Base-by-base conservation (phyloP, 768 basidiomycete species). In the Lentinula sp. region DNA sequence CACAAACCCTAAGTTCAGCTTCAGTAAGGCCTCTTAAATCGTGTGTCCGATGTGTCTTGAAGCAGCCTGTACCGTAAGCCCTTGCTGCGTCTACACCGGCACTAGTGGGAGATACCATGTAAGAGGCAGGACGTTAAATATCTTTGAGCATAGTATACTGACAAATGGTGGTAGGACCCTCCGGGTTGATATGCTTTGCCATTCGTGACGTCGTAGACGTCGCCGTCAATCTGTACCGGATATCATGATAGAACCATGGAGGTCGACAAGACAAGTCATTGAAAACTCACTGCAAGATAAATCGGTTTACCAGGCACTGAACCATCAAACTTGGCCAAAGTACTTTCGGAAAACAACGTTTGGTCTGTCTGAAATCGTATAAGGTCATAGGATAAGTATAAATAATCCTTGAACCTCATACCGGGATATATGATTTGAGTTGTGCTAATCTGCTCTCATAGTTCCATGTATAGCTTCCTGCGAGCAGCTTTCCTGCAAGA, bases 31-130 rank as follows among this genome's bases (percentile, higher is more conserved):
- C 96, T 62, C 95, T 86, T 62, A 89, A 77, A 75, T 98, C 95
- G 75, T 97, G 90, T 36, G 95, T 98, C 48, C 85, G 83, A 74
- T 98, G 95, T 4, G 85, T 85, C 66, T 85, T 81, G 78, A 98
- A 96, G 72, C 95, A 98, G 7, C 95, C 95, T 2, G 95, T 98
- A 50, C 83, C 92, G 73, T 93, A 98, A 0, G 95, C 90, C 65
- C 95, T 79, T 20, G 92, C 90, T 18, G 92, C 93, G 72, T 98
- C 95, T 57, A 81, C 73, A 12, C 95, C 95, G 64, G 92, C 86
- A 74, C 91, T 81, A 67, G 28, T 13, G 0, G 13, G 12, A 37
- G 18, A 42, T 57, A 61, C 57, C 66, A 45, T 50, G 65, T 65
- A 61, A 62, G 60, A 67, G 61, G 59, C 67, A 64, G 62, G 63